Evolutionary conservation across 1,139 yeast genomes (phyloP), one percentile per base, ranked within the genome.

Genomic region (Geotrichum klebahnii): DNA sequence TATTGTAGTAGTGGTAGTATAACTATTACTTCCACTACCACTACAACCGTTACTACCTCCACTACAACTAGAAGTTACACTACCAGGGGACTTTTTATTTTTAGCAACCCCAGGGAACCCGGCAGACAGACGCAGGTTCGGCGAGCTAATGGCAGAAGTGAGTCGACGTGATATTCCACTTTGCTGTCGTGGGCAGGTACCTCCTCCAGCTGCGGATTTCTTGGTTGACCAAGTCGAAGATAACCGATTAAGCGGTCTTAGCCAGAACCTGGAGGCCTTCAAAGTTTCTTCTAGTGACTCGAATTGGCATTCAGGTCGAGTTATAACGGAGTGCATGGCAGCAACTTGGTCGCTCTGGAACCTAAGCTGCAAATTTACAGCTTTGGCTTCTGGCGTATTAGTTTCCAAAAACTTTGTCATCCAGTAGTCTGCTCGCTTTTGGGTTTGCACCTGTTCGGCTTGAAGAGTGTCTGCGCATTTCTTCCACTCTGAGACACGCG

Each of bases 201-300:
- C 31, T 12, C 14, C n/a, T 8, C 5, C 35, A 32, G 16, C 4
- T 5, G n/a, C 17, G 16, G 5, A 5, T 9, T 32, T 5, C 16
- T 9, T 32, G 35, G 35, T 32, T 32, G 35, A 14, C n/a, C 17
- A 14, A 14, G 17, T n/a, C 35, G 42, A 26, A 22, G 23, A 17
- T 12, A 38, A 10, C 20, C 31, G n/a, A 3, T 26, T 26, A 23
- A 38, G 33, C 8, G 42, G 42, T 20, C 42, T 32, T n/a, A 38
- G 19, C 42, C 42, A 38, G 42, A 38, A 38, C 20, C 28, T 38
- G 23, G 42, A 26, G 2, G 42, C 42, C 33, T 38, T 38, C 33
- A 26, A 33, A 8, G 42, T 38, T n/a, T 38, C 42, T 26, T 38
- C 42, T 12, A 38, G 42, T 12, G 33, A 3, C 22, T 38, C 42